Evolutionary conservation across 2,329 filamentous ascomycete genomes (phyloP).

Genomic region (Beauveria asiatica): DNA sequence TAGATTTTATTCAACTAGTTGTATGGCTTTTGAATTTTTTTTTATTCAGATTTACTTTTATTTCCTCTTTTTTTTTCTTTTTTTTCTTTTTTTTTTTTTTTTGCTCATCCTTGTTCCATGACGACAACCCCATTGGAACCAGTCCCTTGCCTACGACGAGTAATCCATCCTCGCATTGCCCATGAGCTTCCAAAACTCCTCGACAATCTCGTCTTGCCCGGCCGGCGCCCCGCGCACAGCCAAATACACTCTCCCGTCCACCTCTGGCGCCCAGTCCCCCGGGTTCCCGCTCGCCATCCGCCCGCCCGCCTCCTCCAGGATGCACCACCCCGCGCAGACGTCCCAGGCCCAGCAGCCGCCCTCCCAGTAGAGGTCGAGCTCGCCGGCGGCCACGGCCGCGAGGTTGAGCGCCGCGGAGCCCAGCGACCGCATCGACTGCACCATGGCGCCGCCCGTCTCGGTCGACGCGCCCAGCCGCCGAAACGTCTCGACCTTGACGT

Average conservation of each 20-base stretch:
- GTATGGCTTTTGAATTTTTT: not conserved
- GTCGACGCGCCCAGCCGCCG: slow-evolving; percentile 47
- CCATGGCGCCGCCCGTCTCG: slow-evolving; percentile 63
- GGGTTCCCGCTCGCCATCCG: slow-evolving; percentile 65
- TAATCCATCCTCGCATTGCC: slow-evolving; percentile 47
- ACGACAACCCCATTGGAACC: not conserved
- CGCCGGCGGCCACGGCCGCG: slow-evolving; percentile 61
- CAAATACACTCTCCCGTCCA: slow-evolving; percentile 54
- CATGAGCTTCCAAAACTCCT: slow-evolving; percentile 56
- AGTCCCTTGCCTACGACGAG: slow-evolving; percentile 14
- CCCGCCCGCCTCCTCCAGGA: slow-evolving; percentile 66
- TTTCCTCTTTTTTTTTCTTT: not conserved
- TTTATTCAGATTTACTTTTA: not conserved
- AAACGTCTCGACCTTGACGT: slow-evolving; percentile 60
- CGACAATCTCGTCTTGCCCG: slow-evolving; percentile 52
- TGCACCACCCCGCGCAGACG: slow-evolving; percentile 73
- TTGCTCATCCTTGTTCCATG: slow-evolving; percentile 1
- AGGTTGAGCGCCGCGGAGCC: slow-evolving; percentile 70
- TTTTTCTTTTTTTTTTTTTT: not conserved
- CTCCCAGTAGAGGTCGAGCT: slow-evolving; percentile 72
- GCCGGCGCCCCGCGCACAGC: slow-evolving; percentile 51
- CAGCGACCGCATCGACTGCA: slow-evolving; percentile 61
- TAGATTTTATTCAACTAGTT: not conserved
- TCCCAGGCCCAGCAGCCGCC: slow-evolving; percentile 82
- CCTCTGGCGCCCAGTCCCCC: slow-evolving; percentile 56